Percentiles rank a stretch among this genome's conserved stretches.
phyloP scores from a whole-genome alignment of 31 red algal genomes.

The Odonthalia washingtoniensis region DNA sequence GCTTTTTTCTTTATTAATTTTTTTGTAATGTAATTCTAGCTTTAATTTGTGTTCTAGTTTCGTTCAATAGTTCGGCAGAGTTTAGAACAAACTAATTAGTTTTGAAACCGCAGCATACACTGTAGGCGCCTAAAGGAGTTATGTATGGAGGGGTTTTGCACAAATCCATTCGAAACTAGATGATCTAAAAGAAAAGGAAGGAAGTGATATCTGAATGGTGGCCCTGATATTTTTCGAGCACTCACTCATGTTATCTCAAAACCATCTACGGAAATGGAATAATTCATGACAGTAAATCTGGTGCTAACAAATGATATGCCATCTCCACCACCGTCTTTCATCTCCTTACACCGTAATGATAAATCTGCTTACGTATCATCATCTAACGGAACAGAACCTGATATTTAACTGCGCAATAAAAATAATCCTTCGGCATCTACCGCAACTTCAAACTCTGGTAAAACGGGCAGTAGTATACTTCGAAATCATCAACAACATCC shows the following conservation, averaged over 20 bases:
- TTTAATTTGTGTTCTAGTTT: background rate
- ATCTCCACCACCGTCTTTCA: background rate
- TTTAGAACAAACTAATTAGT: conserved; percentile 67
- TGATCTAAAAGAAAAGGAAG: conserved; percentile 48
- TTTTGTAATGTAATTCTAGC: too few relatives aligned
- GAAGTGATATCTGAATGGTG: conserved; percentile 53
- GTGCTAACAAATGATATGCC: too few relatives aligned
- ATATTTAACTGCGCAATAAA: background rate
- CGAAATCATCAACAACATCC: too few relatives aligned
- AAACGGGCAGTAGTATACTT: too few relatives aligned
- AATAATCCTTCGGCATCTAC: background rate
- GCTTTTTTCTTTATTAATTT: too few relatives aligned
- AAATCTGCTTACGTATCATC: too few relatives aligned
- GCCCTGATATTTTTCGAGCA: conserved; percentile 64
- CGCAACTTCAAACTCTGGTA: too few relatives aligned
- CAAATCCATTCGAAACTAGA: conserved; percentile 52
- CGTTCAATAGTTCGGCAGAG: conserved; percentile 41
- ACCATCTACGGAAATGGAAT: too few relatives aligned
- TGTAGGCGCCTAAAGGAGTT: conserved; percentile 83
- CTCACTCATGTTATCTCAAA: background rate
- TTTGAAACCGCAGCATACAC: conserved; percentile 76
- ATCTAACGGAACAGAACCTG: conserved; percentile 58
- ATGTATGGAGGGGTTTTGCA: conserved; percentile 80
- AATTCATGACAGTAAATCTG: too few relatives aligned
- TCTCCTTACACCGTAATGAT: background rate